Evolutionary conservation across 352 stramenopile genomes (phyloP), one percentile per base, ranked within the genome.

Genomic region (Globisporangium iwayamae): DNA sequence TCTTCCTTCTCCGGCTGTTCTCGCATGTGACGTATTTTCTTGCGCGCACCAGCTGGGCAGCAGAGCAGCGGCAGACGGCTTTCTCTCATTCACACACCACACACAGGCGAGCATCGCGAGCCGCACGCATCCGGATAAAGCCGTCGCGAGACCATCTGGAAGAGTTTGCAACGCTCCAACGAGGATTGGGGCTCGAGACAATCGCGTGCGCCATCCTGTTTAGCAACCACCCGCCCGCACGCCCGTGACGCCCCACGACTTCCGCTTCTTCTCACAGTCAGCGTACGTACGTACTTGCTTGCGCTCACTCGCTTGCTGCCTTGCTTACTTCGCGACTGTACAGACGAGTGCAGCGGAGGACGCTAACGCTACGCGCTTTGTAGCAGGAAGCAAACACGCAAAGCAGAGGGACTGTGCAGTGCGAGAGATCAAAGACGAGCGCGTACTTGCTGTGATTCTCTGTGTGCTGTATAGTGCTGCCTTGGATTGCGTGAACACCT

Each of bases 181-280:
- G 46, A 30, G 46, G 46, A 30, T 52, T 52, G 46, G 46, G 46
- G 46, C 46, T 52, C 46, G 46, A 14, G 46, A 20, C 41, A 20
- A 47, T 47, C 14, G 41, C 13, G 13, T 30, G 3, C 46, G 18
- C 20, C 46, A 52, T 48, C 43, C 18, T 48, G 43, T 22, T 48
- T 25, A 48, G 43, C 16, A 48, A 48, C 43, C 43, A 48, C 8
- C 16, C 43, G 38, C 38, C 11, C 11, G 41, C 13, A 4, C 43
- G 46, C 46, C 11, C n/a, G 18, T 20, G 14, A 47, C 41, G 41
- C 41, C 4, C 4, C 14, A 18, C 48, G 7, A 56, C 8, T 39
- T 16, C 25, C 28, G 28, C 32, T 32, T 30, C 18, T 48, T 48
- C 43, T 46, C 13, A 22, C 43, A 48, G 1, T 22, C 43, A 22